These are phyloP conservation scores for Cladophialophora carrionii DNA, from an alignment of 2,329 filamentous ascomycete species.

Conservation along the genomic window DNA sequence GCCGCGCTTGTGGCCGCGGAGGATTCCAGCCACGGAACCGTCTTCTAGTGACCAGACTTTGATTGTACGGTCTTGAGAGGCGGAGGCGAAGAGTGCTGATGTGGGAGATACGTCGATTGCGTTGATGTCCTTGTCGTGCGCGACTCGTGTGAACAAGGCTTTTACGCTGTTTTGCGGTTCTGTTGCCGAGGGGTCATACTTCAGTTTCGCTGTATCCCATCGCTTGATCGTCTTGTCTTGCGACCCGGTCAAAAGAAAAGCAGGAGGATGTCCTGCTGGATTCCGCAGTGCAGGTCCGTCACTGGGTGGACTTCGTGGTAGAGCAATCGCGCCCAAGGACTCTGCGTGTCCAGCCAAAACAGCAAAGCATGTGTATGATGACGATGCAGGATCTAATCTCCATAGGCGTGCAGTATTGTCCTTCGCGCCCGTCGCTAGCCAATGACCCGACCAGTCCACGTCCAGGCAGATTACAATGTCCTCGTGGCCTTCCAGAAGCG, in stretches of 20 bases:
- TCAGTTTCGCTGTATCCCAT: constrained; percentile 75
- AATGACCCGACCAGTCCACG: constrained; percentile 94
- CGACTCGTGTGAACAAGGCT: constrained; percentile 85
- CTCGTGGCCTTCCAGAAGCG: constrained; percentile 82
- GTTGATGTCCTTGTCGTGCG: constrained; percentile 99
- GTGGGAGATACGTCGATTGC: constrained; percentile 79
- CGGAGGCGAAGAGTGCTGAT: constrained; percentile 85
- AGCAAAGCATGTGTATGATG: constrained; percentile 77
- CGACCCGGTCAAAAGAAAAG: constrained; percentile 86
- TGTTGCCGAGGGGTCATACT: constrained; percentile 51
- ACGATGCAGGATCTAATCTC: constrained; percentile 75
- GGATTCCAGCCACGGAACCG: constrained; percentile 86
- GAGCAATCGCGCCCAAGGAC: constrained; percentile 84
- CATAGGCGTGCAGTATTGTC: constrained; percentile 93
- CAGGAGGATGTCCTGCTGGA: constrained; percentile 77
- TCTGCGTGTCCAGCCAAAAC: constrained; percentile 91
- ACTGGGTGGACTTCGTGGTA: constrained; percentile 71
- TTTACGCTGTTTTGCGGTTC: constrained; percentile 44
- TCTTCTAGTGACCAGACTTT: constrained; percentile 94
- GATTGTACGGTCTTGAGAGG: constrained; percentile 93
- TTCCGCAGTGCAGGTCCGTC: constrained; percentile 72
- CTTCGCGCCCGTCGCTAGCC: constrained; percentile 94
- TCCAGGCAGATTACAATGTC: constrained; percentile 96
- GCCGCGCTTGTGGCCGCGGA: constrained; percentile 89
- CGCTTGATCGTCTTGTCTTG: constrained; percentile 95